phyloP scores from a whole-genome alignment of 192 early-diverging fungal genomes.

The Backusella macrospora region DNA sequence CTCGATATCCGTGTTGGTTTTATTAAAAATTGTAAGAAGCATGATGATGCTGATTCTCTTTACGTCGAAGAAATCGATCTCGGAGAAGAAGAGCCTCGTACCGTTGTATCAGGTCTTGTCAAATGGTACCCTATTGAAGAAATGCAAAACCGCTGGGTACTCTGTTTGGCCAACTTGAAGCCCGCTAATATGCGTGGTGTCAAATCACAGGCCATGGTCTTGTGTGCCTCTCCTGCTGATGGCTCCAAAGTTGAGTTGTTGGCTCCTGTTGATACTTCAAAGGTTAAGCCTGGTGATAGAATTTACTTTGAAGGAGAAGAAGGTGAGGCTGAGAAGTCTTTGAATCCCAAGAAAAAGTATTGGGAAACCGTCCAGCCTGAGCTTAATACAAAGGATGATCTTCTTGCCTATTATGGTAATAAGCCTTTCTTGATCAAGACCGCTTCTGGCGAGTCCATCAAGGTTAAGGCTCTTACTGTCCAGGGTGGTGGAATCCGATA shows the following conservation, averaged over 20 bases:
- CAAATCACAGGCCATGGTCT: slow-evolving; percentile 95
- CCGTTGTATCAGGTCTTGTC: slow-evolving; percentile 91
- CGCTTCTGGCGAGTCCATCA: slow-evolving; percentile 55
- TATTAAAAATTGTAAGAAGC: slow-evolving; percentile 80
- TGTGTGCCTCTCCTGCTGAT: slow-evolving; percentile 86
- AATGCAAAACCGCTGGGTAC: slow-evolving; percentile 71
- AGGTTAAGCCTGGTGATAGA: slow-evolving; percentile 84
- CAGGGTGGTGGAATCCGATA: slow-evolving; percentile 74
- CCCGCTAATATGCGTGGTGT: slow-evolving; percentile 93
- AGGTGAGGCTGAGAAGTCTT: slow-evolving; percentile 82
- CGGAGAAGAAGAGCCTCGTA: slow-evolving; percentile 89
- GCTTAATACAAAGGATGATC: slow-evolving; percentile 71
- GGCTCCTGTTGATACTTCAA: slow-evolving; percentile 72
- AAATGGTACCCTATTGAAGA: slow-evolving; percentile 90
- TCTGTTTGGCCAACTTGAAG: slow-evolving; percentile 93
- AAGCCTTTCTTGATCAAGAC: slow-evolving; percentile 43
- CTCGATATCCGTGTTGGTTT: slow-evolving; percentile 94
- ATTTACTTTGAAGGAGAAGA: slow-evolving; percentile 91
- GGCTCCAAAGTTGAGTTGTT: slow-evolving; percentile 92
- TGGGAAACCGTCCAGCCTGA: slow-evolving; percentile 96
- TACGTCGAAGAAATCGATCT: slow-evolving; percentile 96
- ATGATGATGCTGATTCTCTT: slow-evolving; percentile 94
- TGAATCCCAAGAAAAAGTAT: slow-evolving; percentile 99
- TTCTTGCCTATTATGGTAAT: slow-evolving; percentile 63
- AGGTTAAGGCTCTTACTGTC: slow-evolving; percentile 66